phyloP scores from a whole-genome alignment of 257 asterid genomes.

The Vinca minor region DNA sequence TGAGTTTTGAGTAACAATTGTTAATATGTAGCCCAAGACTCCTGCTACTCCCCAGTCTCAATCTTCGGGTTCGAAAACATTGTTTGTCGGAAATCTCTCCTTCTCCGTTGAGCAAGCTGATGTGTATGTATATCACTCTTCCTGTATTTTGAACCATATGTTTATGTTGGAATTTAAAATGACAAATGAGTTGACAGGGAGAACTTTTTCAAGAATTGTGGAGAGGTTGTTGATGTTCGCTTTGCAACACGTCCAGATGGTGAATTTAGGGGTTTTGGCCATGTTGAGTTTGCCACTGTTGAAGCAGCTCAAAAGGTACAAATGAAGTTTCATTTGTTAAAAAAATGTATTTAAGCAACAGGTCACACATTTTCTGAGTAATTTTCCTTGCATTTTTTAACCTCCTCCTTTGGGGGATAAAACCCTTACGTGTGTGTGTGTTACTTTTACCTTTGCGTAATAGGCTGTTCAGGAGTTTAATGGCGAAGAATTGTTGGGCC shows the following conservation, averaged over 20 bases:
- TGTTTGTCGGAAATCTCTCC: slow-evolving; percentile 73
- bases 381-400: too few species aligned
- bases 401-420: too few species aligned
- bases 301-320: slow-evolving; percentile 78
- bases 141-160: neutral
- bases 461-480: slow-evolving; percentile 61
- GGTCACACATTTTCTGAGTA: too few species aligned
- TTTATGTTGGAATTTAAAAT: neutral
- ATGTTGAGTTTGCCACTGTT: slow-evolving; percentile 65
- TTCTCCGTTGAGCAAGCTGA: slow-evolving; percentile 45
- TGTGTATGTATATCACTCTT: slow-evolving; percentile 42
- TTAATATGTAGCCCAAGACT: slow-evolving; percentile 40
- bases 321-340: too few species aligned
- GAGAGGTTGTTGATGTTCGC: slow-evolving; percentile 61
- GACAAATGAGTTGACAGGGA: slow-evolving; percentile 33
- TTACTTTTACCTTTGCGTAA: too few species aligned
- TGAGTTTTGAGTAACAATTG: neutral
- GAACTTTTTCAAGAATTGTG: slow-evolving; percentile 63
- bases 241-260: slow-evolving; percentile 47
- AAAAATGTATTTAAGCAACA: too few species aligned
- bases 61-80: slow-evolving; percentile 42
- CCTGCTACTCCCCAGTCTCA: slow-evolving; percentile 36
- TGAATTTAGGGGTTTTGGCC: slow-evolving; percentile 75
- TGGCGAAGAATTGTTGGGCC: slow-evolving; percentile 62
- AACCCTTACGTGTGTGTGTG: too few species aligned